Evolutionary conservation across 2,329 filamentous ascomycete species (phyloP).

Genomic region (Fusarium sp.): DNA sequence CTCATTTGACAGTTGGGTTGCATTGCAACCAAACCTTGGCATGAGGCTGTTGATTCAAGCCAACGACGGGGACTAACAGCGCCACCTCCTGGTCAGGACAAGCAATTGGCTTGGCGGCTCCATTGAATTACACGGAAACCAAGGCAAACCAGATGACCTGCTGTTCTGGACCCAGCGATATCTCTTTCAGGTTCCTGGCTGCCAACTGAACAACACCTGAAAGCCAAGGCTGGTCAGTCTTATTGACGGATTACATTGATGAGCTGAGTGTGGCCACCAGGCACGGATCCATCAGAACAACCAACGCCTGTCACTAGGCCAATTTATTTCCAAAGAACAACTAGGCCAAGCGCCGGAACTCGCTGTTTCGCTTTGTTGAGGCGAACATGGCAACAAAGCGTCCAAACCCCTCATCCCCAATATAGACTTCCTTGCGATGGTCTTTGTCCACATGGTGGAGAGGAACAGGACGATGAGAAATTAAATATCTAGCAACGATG

Average conservation of each 20-base stretch:
- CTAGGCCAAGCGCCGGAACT: constrained; percentile 14
- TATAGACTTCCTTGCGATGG: constrained; percentile 15
- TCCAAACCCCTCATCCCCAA: constrained; percentile 10
- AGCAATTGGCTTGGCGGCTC: constrained; percentile 14
- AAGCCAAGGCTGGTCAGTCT: constrained; percentile 6
- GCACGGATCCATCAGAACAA: constrained; percentile 28
- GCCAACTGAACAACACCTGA: constrained; percentile 27
- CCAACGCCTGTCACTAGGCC: constrained; percentile 20
- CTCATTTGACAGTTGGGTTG: constrained; percentile 16
- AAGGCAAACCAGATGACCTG: constrained; percentile 6
- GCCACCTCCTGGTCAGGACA: constrained; percentile 26
- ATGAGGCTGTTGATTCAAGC: constrained; percentile 25
- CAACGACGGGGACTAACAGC: constrained; percentile 25
- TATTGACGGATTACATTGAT: constrained; percentile 19
- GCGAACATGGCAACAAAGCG: constrained; percentile 36
- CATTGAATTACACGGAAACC: constrained; percentile 8
- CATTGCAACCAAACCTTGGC: constrained; percentile 4
- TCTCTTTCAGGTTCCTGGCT: constrained; percentile 14
- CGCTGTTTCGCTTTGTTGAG: constrained; percentile 35
- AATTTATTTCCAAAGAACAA: constrained; percentile 7
- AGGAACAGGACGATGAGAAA: background rate
- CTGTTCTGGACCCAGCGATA: constrained; percentile 13
- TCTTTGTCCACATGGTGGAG: constrained; percentile 14
- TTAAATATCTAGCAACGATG: constrained; percentile 31
- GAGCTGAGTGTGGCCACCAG: constrained; percentile 25